Evolutionary conservation across 2,329 filamentous ascomycete species (phyloP), one percentile per base, ranked within the genome.

Genomic region (Clonostachys chloroleuca): DNA sequence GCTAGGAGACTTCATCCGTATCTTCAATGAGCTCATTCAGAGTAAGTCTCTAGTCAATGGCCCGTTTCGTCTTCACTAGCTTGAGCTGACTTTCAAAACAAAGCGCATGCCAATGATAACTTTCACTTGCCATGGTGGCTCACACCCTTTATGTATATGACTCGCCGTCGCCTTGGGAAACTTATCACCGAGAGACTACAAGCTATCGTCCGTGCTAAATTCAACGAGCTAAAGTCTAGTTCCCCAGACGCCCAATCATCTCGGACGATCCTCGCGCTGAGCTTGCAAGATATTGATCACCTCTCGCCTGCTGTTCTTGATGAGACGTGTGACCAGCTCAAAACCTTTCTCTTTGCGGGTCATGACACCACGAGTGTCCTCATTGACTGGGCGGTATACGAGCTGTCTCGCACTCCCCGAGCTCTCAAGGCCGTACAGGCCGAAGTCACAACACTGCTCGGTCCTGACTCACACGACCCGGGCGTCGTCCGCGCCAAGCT

Each of bases 311-410:
- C 54, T 8, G 44, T 64, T 12, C 34, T 68, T 12, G 34, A 56
- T n/a, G 53, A 56, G 40, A 65, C 62, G 49, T 64, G 90, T 35
- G 91, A 96, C 66, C 91, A 96, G 65, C 74, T 96, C 43, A 78
- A 94, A 14, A 84, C 86, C 40, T 80, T 96, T 12, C 78, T 96
- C 4, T 78, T 96, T 14, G 92, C 92, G 2, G 91, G 89, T 12
- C 80, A 88, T 37, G 92, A 96, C 65, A 96, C 92, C 13, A 96
- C 92, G 0, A 91, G 91, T 33, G 80, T 77, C 13, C 90, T 88
- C 0, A 75, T 96, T 1, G 87, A 84, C 0, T 96, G 90, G 86
- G 75, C 81, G 35, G 75, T 96, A 49, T 95, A 94, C 65, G 89
- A 96, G 65, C 76, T 96, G 3, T 80, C 84, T 36, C 81, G 83